phyloP scores from a whole-genome alignment of 1,139 yeast genomes.

The Blastobotrys illinoisensis region DNA sequence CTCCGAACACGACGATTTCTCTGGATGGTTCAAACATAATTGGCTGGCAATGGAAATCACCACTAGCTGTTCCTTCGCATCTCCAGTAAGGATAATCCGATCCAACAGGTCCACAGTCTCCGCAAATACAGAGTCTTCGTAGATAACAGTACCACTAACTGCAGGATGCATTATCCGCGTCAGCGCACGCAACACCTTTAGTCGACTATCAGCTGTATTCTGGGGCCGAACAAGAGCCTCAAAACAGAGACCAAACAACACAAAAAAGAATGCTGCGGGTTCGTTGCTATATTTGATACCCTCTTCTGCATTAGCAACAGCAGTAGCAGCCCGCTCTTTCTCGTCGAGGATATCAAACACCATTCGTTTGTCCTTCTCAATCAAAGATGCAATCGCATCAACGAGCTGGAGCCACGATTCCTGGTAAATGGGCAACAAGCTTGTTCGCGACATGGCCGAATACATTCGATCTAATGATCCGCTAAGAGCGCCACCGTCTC shows the following conservation, averaged over 20 bases:
- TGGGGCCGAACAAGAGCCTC: slow-evolving; percentile 55
- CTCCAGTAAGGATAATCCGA: slow-evolving; percentile 60
- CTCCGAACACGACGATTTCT: slow-evolving; percentile 16
- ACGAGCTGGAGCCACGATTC: slow-evolving; percentile 75
- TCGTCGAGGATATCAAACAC: slow-evolving; percentile 42
- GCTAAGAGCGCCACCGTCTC: slow-evolving; percentile 19
- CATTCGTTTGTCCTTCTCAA: slow-evolving; percentile 46
- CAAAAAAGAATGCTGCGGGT: slow-evolving; percentile 68
- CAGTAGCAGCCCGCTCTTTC: slow-evolving; percentile 21
- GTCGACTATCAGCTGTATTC: slow-evolving; percentile 26
- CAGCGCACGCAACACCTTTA: slow-evolving; percentile 49
- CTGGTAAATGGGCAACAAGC: slow-evolving; percentile 47
- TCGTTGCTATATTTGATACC: slow-evolving; percentile 44
- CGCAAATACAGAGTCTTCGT: slow-evolving; percentile 63
- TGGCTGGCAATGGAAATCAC: slow-evolving; percentile 54
- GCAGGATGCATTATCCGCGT: slow-evolving; percentile 53
- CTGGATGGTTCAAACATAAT: slow-evolving; percentile 37
- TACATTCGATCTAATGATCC: slow-evolving; percentile 34
- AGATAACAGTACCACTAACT: slow-evolving; percentile 54
- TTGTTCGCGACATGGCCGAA: slow-evolving; percentile 27
- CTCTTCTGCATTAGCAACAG: slow-evolving; percentile 16
- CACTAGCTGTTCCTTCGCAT: slow-evolving; percentile 45
- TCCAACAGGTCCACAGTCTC: slow-evolving; percentile 77
- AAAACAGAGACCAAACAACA: slow-evolving; percentile 77
- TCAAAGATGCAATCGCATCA: slow-evolving; percentile 65